Base-by-base conservation (phyloP, 768 basidiomycete species). In the Mycena sanguinolenta region DNA sequence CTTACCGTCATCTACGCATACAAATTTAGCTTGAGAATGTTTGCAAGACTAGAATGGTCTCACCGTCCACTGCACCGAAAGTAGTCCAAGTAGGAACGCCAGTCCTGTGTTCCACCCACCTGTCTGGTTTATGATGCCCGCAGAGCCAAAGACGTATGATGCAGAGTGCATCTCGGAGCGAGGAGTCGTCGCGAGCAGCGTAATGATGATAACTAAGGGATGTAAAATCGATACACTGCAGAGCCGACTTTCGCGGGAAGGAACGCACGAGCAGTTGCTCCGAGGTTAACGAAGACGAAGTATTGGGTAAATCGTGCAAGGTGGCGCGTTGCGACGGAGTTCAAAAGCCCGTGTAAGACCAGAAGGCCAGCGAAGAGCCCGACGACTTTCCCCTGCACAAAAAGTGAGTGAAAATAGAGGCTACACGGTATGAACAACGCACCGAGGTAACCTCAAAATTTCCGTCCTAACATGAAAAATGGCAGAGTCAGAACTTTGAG, bases 41-140 rank as follows among this genome's bases (percentile, higher is more conserved):
- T 32, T 57, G 34, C 62, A n/a, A 53, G 27, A 58, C 38, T 21
- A 25, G 23, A 36, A 30, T 34, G 30, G 46, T 82, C 91, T 38
- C 74, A 94, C 91, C n/a, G 93, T 94, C 93, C 94, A 95, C 77
- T 95, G 94, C 25, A 97, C 95, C n/a, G 91, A 92, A 32, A 96
- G 84, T 59, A 96, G 80, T 28, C 95, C 95, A 73, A 97, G 91
- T 25, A 95, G 82, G 83, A 96, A 95, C 0, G 94, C 91, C 52
- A 97, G 83, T 0, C 95, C 95, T 46, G 86, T 88, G 73, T 90
- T 91, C 87, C 90, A 91, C 68, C 92, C 95, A 32, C 94, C 93
- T 0, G 94, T 92, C 74, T 90, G 88, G 78, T 97, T 97, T 55
- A 89, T 81, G 59, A 94, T 78, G n/a, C 93, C 93, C 5, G 79